phyloP scores from a whole-genome alignment of 192 early-diverging fungal species.

The Backusella liffmaniae region DNA sequence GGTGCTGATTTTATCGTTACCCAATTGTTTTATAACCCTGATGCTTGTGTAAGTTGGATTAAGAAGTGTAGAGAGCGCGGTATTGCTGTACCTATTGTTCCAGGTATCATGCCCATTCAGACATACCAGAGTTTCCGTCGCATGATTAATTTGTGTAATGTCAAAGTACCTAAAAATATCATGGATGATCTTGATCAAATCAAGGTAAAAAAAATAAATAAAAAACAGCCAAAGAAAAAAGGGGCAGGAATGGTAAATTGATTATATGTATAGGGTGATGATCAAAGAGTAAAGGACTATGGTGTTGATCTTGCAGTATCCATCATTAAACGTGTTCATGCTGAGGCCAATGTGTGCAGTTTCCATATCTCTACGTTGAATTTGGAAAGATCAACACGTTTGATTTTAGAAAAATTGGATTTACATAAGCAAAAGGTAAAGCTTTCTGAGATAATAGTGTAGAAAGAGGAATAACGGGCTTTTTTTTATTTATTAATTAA shows the following conservation, averaged over 20 bases:
- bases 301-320: conserved; percentile 68
- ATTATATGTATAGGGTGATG: conserved; percentile 55
- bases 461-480: background rate
- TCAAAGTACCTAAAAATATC: conserved; percentile 62
- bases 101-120: conserved; percentile 91
- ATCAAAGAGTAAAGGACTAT: conserved; percentile 83
- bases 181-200: conserved; percentile 67
- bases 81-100: conserved; percentile 64
- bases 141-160: conserved; percentile 76
- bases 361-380: conserved; percentile 87
- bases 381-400: conserved; percentile 71
- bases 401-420: conserved; percentile 71
- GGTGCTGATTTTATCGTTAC: conserved; percentile 86
- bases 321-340: conserved; percentile 70
- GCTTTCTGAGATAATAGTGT: too few species aligned
- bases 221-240: background rate
- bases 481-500: background rate
- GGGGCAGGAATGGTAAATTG: background rate
- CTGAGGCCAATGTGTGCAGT: conserved; percentile 39
- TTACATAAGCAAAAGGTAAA: conserved; percentile 32
- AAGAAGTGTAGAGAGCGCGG: conserved; percentile 59
- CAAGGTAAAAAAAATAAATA: conserved; percentile 57
- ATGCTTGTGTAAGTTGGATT: conserved; percentile 71
- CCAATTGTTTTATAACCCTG: conserved; percentile 81
- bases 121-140: conserved; percentile 75